Conservation (phyloP, 352 stramenopile genomes). For the Phytophthora brassicae region DNA sequence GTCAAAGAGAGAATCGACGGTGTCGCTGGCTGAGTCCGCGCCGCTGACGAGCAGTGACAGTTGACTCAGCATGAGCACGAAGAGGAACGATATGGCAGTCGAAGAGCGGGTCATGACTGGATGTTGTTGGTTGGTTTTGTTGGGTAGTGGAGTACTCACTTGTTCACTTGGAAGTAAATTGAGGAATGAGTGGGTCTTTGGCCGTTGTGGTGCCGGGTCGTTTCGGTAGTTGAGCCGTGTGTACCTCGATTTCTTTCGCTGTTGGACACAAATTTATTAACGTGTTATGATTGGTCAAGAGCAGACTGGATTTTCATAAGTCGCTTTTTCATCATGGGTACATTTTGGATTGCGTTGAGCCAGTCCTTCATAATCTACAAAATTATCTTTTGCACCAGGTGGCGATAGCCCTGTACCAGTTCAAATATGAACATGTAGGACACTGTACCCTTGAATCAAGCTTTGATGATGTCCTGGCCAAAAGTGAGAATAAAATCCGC, state of each 20-base stretch:
- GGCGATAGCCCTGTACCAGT: constrained; percentile 9
- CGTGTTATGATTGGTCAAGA: background rate
- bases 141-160: constrained; percentile 2
- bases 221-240: constrained; percentile 21
- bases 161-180: constrained; percentile 17
- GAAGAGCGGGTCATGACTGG: constrained; percentile 16
- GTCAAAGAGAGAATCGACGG: constrained; percentile 47
- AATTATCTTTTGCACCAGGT: constrained; percentile 22
- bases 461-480: constrained; percentile 5
- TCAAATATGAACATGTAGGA: constrained; percentile 28
- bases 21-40: constrained; percentile 33
- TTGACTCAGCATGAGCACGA: constrained; percentile 29
- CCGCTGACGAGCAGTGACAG: constrained; percentile 12
- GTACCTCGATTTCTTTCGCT: constrained; percentile 14
- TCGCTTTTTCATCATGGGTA: constrained; percentile 17
- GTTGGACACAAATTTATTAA: constrained; percentile 16
- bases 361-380: constrained; percentile 13
- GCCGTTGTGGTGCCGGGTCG: background rate
- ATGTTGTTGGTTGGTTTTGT: constrained; percentile 3
- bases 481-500: constrained; percentile 4
- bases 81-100: constrained; percentile 23
- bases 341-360: constrained; percentile 11
- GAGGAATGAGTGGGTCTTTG: constrained; percentile 25
- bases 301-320: constrained; percentile 31
- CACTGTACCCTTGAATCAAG: constrained; percentile 2